Evolutionary conservation across 2,329 filamentous ascomycete species (phyloP), one percentile per base, ranked within the genome.

Genomic region (Pyrenochaeta sp.): DNA sequence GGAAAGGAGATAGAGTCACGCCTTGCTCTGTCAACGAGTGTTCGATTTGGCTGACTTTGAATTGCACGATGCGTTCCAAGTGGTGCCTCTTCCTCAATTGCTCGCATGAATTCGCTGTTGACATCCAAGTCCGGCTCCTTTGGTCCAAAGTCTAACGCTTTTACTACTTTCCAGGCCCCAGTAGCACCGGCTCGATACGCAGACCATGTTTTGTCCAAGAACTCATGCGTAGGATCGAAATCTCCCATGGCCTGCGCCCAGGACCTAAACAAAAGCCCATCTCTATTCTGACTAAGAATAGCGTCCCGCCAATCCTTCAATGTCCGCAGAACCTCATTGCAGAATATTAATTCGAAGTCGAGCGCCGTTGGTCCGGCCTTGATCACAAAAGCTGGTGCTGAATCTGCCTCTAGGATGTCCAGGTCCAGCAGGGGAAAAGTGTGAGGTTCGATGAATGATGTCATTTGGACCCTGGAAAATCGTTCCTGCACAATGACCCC

Each of bases 231-330:
- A 5, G 35, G 43, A 1, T 53, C 49, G 32, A 44, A 58, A 14
- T 40, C 31, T 6, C 47, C 35, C 3, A 61, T 18, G 4, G 63
- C 61, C 22, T 63, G 58, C 7, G 53, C 35, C 63, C 65, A 67
- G 3, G 63, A 57, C 28, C 59, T 51, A 35, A 67, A 68, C 5
- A 61, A 48, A 3, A 61, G 43, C 11, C 58, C 55, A 19, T 41
- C 24, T 9, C 49, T 41, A 11, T 44, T 31, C 6, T 50, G 18
- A 7, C 27, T 51, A 7, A 53, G 8, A 11, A 65, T 35, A 5
- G 15, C 13, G 23, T 44, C 27, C 11, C 30, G 39, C 4, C 63
- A 20, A 6, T 17, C 24, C 5, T 30, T 31, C 20, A n/a, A n/a
- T n/a, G 20, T 35, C 7, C 59, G 58, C 8, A 67, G 63, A 0